These are phyloP conservation scores for Aspergillus cejpii DNA, from an alignment of 2,329 filamentous ascomycete genomes.

Conservation along the genomic window DNA sequence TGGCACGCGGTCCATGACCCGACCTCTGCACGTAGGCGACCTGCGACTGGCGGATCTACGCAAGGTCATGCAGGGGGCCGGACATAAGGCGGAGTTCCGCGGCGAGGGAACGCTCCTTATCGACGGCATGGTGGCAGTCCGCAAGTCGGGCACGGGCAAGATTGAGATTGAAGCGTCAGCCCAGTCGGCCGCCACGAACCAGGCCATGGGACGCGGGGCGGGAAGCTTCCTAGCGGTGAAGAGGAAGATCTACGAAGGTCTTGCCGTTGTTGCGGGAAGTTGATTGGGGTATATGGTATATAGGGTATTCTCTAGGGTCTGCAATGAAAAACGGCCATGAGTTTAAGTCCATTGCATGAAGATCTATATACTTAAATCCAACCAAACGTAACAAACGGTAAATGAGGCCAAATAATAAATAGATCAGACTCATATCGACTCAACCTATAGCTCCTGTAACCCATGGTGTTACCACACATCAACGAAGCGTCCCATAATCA, in stretches of 20 bases:
- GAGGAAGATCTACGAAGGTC: conserved; percentile 83
- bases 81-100: conserved; percentile 84
- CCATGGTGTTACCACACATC: neutral
- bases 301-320: too few relatives aligned
- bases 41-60: conserved; percentile 80
- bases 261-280: conserved; percentile 79
- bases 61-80: conserved; percentile 70
- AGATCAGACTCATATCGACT: neutral
- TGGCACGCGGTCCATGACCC: conserved; percentile 67
- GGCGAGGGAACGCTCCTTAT: conserved; percentile 89
- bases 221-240: conserved; percentile 80
- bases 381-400: too few relatives aligned
- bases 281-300: conserved; percentile 30
- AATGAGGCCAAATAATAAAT: too few relatives aligned
- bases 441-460: neutral
- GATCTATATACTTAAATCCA: too few relatives aligned
- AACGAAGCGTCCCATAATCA: conserved; percentile 15
- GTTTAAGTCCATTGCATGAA: too few relatives aligned
- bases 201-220: conserved; percentile 46
- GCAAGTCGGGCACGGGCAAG: conserved; percentile 77
- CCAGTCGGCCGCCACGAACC: conserved; percentile 42
- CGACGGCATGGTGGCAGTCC: conserved; percentile 78
- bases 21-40: conserved; percentile 91
- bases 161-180: conserved; percentile 82
- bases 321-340: too few relatives aligned